Evolutionary conservation across 805 yeast genomes (phyloP).

Genomic region (Hanseniaspora opuntiae): DNA sequence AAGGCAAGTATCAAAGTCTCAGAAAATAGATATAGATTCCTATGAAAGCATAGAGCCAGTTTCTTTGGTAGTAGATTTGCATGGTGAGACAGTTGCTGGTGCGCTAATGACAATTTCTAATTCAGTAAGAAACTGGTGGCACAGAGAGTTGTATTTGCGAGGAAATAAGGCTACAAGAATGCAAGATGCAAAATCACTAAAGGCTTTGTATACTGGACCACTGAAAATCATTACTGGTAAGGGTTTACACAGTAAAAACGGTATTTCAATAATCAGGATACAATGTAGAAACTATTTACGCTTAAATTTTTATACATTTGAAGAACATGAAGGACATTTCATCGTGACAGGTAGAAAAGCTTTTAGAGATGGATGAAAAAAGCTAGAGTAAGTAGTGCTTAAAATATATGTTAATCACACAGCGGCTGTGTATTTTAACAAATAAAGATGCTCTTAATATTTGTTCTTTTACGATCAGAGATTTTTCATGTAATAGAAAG

Average conservation of each 20-base stretch:
- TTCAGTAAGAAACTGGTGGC: conserved; percentile 50
- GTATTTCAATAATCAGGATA: conserved; percentile 36
- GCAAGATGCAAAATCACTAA: conserved; percentile 22
- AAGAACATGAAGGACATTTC: conserved; percentile 35
- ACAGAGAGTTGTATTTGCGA: conserved; percentile 35
- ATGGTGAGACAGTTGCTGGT: conserved; percentile 35
- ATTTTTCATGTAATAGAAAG: too few relatives aligned
- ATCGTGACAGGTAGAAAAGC: conserved; percentile 29
- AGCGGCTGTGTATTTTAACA: too few relatives aligned
- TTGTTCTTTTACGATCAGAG: too few relatives aligned
- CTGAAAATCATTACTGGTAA: conserved; percentile 49
- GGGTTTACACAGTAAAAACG: conserved; percentile 54
- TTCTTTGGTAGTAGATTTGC: conserved; percentile 38
- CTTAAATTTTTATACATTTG: conserved; percentile 29
- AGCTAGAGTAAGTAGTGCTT: too few relatives aligned
- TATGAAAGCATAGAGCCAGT: conserved; percentile 6
- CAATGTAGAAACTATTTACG: conserved; percentile 32
- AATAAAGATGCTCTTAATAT: too few relatives aligned
- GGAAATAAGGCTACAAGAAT: conserved; percentile 19
- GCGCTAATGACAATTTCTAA: conserved; percentile 31
- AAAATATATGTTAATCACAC: too few relatives aligned
- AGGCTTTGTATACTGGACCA: conserved; percentile 27
- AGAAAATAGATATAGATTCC: not conserved
- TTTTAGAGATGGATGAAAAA: not conserved
- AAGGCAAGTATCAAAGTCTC: not conserved